Base-by-base conservation (phyloP, 768 basidiomycete species). In the Boletellus sp. region DNA sequence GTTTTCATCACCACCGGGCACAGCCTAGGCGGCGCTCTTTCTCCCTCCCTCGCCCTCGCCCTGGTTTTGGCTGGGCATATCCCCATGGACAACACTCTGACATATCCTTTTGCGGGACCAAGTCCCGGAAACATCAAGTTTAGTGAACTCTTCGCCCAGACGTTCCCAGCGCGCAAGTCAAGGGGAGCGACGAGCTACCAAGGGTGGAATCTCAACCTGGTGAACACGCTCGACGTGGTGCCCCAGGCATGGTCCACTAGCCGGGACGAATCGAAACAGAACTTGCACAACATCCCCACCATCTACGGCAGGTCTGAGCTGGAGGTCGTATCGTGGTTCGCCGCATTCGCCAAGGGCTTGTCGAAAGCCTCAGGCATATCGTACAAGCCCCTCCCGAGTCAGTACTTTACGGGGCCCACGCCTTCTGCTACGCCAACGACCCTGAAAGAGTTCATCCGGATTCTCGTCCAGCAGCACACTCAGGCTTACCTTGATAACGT, bases 151-250 rank as follows among this genome's bases (percentile, higher is more conserved):
- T 60, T 60, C 16, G 2, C 16, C 11, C 0, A 11, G 11, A 45
- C 42, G 2, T 49, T 57, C 38, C 55, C 51, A 1, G 0, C 17
- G 19, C 40, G 34, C 22, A 47, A 34, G 22, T 6, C 13, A 4
- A 6, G 11, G 12, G 2, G 24, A n/a, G 17, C 36, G 9, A 3
- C 3, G 0, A 28, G 42, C 11, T 55, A 59, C 28, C n/a, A 51
- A 28, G 47, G 45, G 5, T 59, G 58, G 58, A 59, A 59, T 42
- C 34, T 22, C 15, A 59, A 59, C 47, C 45, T 59, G n/a, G 50
- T 59, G 36, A 59, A 59, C 33, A 41, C 45, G 11, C 39, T 45
- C 12, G 50, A 59, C 3, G 41, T 59, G 19, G 53, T 52, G 2
- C 57, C 58, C 1, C 50, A 59, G 17, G 51, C 45, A 1, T 56